Evolutionary conservation across 2,329 filamentous ascomycete species (phyloP).

Genomic region (Calonectria montana): DNA sequence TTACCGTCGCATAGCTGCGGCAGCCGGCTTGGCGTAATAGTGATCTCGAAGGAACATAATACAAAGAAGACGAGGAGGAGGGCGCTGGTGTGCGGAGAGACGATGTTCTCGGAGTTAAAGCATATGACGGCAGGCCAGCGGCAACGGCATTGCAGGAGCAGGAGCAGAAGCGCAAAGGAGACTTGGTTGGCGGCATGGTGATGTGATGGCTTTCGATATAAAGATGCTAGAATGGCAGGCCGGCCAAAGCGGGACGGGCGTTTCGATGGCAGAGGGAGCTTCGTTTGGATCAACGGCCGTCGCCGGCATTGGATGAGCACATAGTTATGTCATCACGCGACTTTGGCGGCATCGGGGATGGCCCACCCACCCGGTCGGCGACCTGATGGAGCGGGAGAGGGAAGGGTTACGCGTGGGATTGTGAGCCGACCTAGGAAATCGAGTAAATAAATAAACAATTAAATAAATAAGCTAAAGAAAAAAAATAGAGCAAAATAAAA

Average conservation of each 20-base stretch:
- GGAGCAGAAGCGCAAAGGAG: slow-evolving; percentile 30
- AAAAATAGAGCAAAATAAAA: not conserved
- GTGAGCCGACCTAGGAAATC: not conserved
- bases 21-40: not conserved
- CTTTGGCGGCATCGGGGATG: not conserved
- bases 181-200: slow-evolving; percentile 38
- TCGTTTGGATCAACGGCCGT: not conserved
- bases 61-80: slow-evolving; percentile 19
- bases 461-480: not conserved
- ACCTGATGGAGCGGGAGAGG: not conserved
- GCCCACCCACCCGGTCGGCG: not conserved
- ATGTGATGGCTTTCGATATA: slow-evolving; percentile 24
- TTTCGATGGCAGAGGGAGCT: slow-evolving; percentile 23
- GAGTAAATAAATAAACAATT: not conserved
- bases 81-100: slow-evolving; percentile 23
- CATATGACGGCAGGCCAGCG: slow-evolving; percentile 25
- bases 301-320: slow-evolving; percentile 31
- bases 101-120: slow-evolving; percentile 39
- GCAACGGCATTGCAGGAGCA: slow-evolving; percentile 33
- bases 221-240: not conserved
- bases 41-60: not conserved
- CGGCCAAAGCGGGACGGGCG: not conserved
- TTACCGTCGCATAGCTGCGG: slow-evolving; percentile 39
- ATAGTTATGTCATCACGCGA: slow-evolving; percentile 18
- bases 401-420: not conserved